These are phyloP conservation scores for Yamadazyma ubonensis DNA, from an alignment of 805 yeast species.

Conservation along the genomic window DNA sequence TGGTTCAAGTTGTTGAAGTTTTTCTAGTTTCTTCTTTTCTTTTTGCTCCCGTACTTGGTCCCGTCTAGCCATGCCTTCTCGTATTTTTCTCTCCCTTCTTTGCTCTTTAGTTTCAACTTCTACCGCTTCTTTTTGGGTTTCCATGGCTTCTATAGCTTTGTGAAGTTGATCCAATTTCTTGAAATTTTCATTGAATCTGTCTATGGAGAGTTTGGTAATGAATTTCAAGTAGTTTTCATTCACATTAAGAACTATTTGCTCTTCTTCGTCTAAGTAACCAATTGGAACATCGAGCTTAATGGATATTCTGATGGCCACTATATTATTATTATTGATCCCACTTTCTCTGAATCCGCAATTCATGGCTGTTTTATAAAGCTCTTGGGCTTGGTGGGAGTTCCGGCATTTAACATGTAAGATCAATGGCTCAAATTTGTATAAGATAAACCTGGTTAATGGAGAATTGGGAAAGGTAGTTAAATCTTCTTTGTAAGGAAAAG, in stretches of 20 bases:
- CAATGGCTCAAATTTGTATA: conserved; percentile 82
- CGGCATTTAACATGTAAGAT: conserved; percentile 83
- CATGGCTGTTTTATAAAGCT: conserved; percentile 69
- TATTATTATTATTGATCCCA: conserved; percentile 76
- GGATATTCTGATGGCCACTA: conserved; percentile 76
- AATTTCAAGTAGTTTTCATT: conserved; percentile 48
- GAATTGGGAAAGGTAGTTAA: conserved; percentile 8
- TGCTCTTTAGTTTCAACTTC: conserved; percentile 54
- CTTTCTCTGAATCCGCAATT: conserved; percentile 83
- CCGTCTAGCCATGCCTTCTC: conserved; percentile 48
- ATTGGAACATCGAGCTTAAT: conserved; percentile 76
- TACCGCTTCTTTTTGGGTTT: not conserved
- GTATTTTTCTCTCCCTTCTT: conserved; percentile 50
- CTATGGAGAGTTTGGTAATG: conserved; percentile 54
- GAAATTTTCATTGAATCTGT: conserved; percentile 65
- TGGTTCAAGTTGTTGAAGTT: not conserved
- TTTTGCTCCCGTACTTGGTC: conserved; percentile 20
- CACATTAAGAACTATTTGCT: conserved; percentile 45
- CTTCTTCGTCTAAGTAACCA: conserved; percentile 47
- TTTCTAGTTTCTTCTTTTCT: conserved; percentile 9
- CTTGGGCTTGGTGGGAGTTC: conserved; percentile 54
- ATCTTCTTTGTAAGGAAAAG: conserved; percentile 22
- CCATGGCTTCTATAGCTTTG: conserved; percentile 38
- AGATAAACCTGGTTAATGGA: conserved; percentile 49
- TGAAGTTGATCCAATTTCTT: conserved; percentile 52